phyloP scores from a whole-genome alignment of 768 basidiomycete genomes.

The Leccinum subtestaceum region DNA sequence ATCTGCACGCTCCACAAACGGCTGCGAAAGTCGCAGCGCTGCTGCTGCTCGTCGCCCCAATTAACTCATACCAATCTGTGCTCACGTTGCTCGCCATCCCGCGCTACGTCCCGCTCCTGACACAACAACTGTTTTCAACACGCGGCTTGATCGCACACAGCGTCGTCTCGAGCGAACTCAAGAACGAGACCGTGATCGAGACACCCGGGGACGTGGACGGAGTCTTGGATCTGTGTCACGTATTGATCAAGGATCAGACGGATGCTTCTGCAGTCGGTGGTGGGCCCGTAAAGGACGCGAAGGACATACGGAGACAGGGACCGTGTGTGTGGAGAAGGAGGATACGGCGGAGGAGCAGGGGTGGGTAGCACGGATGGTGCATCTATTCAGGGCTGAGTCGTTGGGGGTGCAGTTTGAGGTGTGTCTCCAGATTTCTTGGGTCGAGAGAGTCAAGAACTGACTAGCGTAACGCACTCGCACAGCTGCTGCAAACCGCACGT shows the following conservation, averaged over 20 bases:
- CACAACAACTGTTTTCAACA: constrained; percentile 86
- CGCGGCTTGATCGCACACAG: constrained; percentile 92
- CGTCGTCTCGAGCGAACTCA: constrained; percentile 88
- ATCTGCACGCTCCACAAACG: constrained; percentile 87
- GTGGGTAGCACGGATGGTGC: constrained; percentile 92
- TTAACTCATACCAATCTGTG: constrained; percentile 94
- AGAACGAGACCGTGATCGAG: constrained; percentile 96
- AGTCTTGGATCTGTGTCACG: constrained; percentile 86
- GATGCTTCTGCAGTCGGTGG: constrained; percentile 37
- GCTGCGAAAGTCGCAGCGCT: constrained; percentile 79
- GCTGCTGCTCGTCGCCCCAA: constrained; percentile 81
- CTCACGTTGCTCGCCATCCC: constrained; percentile 97
- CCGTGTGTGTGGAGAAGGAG: constrained; percentile 70
- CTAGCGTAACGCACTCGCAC: neutral
- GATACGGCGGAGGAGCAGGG: constrained; percentile 98
- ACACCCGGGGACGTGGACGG: constrained; percentile 92
- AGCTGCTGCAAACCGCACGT: constrained; percentile 91
- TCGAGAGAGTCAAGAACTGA: neutral
- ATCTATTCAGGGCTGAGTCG: constrained; percentile 56
- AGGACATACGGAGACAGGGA: constrained; percentile 48
- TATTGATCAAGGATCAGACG: constrained; percentile 84
- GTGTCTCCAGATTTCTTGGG: neutral
- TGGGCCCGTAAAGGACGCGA: constrained; percentile 9
- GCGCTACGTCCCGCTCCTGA: constrained; percentile 79
- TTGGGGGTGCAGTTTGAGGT: constrained; percentile 90